Conservation (phyloP, 2,329 filamentous ascomycete species). For the Colletotrichum theobromicola region DNA sequence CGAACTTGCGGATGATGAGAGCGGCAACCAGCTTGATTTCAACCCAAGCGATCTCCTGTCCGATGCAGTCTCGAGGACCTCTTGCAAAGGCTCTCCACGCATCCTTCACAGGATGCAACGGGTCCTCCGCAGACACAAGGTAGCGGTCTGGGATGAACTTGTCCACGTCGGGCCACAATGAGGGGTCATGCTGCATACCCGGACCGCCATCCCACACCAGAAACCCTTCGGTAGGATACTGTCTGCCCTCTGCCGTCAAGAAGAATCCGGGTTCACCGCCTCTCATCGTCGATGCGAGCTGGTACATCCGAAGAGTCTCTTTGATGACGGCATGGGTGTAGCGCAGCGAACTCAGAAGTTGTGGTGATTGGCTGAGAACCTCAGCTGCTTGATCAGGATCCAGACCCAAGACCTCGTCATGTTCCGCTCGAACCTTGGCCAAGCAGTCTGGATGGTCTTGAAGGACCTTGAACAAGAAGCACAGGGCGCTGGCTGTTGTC, state of each 20-base stretch:
- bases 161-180: constrained; percentile 33
- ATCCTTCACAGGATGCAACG: constrained; percentile 27
- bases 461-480: constrained; percentile 35
- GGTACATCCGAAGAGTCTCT: constrained; percentile 38
- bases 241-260: constrained; percentile 42
- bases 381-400: constrained; percentile 27
- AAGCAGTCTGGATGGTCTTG: constrained; percentile 33
- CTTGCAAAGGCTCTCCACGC: constrained; percentile 60
- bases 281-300: constrained; percentile 31
- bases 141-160: constrained; percentile 42
- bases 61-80: constrained; percentile 61
- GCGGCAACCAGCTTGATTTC: constrained; percentile 47
- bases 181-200: constrained; percentile 37
- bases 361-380: constrained; percentile 20
- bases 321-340: constrained; percentile 43
- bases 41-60: constrained; percentile 59
- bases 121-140: constrained; percentile 24
- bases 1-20: constrained; percentile 5
- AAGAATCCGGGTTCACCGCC: constrained; percentile 35
- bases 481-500: constrained; percentile 38
- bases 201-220: constrained; percentile 44
- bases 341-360: constrained; percentile 35
- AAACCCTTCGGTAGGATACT: constrained; percentile 48
- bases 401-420: constrained; percentile 36
- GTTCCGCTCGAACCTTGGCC: constrained; percentile 38